Evolutionary conservation across 2,329 filamentous ascomycete species (phyloP).

Genomic region (Fusarium albosuccineum): DNA sequence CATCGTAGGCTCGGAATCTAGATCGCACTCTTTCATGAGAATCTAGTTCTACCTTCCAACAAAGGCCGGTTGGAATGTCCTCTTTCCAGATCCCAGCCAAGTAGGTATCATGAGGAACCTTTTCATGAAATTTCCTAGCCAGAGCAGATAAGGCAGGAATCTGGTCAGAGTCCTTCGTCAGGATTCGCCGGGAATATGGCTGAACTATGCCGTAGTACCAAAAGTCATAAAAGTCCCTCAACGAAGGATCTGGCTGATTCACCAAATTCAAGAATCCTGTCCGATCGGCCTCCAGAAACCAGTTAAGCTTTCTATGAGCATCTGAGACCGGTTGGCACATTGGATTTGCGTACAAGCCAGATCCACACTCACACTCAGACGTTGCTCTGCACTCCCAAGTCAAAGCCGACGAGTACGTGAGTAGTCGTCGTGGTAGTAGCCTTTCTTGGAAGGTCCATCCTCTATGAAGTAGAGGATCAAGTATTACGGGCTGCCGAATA

Average conservation of each 20-base stretch:
- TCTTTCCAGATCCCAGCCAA: neutral
- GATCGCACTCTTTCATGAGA: too few relatives aligned
- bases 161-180: neutral
- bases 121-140: neutral
- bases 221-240: neutral
- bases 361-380: neutral
- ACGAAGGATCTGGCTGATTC: neutral
- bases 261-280: neutral
- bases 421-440: neutral
- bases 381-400: neutral
- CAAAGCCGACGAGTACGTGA: neutral
- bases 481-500: neutral
- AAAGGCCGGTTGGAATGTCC: neutral
- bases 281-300: neutral
- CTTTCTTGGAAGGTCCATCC: neutral
- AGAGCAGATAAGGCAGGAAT: neutral
- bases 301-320: neutral
- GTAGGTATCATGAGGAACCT: neutral
- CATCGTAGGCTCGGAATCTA: neutral
- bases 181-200: neutral
- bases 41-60: neutral
- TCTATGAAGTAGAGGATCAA: neutral
- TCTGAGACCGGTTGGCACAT: neutral
- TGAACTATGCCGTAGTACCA: neutral
- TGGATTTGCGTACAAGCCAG: neutral